These are phyloP conservation scores for Plasmodium vivax DNA, from an alignment of 169 alveolate species.

Conservation along the genomic window DNA sequence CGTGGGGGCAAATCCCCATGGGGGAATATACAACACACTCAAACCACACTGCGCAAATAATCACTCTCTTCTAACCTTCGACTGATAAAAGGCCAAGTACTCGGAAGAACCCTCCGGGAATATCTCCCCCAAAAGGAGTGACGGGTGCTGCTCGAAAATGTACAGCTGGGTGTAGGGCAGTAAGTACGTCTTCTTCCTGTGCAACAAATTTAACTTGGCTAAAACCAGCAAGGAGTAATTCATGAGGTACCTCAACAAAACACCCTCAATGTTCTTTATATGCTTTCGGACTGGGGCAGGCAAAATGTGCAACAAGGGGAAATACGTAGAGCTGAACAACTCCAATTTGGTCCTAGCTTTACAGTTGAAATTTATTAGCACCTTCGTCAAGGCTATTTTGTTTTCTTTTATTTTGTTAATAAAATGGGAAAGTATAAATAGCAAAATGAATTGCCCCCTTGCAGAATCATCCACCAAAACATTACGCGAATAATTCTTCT, in stretches of 20 bases:
- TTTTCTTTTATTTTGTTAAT: conserved; percentile 66
- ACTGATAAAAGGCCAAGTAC: conserved; percentile 19
- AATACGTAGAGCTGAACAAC: conserved; percentile 37
- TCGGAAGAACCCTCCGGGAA: conserved; percentile 10
- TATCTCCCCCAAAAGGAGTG: conserved; percentile 18
- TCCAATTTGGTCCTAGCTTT: conserved; percentile 32
- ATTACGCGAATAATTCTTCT: conserved; percentile 69
- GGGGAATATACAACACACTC: background rate
- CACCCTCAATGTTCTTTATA: conserved; percentile 24
- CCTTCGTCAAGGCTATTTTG: conserved; percentile 57
- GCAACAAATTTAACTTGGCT: conserved; percentile 29
- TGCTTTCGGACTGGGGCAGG: conserved; percentile 47
- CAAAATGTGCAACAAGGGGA: conserved; percentile 52
- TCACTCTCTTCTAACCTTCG: conserved; percentile 34
- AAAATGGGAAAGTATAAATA: conserved; percentile 66
- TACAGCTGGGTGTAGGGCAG: conserved; percentile 63
- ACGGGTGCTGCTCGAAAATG: conserved; percentile 64
- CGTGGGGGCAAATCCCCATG: background rate
- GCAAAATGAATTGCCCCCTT: conserved; percentile 49
- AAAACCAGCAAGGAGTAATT: conserved; percentile 34
- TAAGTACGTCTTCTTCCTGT: conserved; percentile 42
- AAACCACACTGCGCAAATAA: background rate
- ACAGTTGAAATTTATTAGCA: conserved; percentile 31
- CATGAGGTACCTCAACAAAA: conserved; percentile 27
- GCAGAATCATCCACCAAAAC: conserved; percentile 37